A percentile compares a stretch with the other conserved stretches of the same genome.
These are phyloP conservation scores for Chaetomium fimeti DNA, from an alignment of 495 filamentous ascomycete species.

Conservation along the genomic window DNA sequence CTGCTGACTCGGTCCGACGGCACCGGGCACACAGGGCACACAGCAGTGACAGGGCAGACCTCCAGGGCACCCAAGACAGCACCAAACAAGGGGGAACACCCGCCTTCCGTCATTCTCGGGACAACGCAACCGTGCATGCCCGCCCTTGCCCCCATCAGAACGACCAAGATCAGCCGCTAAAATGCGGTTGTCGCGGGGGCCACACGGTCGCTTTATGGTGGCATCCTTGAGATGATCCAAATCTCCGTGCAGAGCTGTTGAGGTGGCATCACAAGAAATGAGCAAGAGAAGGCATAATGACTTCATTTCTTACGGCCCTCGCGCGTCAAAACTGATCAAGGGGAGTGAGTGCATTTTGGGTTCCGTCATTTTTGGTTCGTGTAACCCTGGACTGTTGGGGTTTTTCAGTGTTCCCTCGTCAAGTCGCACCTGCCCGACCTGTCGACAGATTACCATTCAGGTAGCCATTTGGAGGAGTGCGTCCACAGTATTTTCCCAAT, in stretches of 20 bases:
- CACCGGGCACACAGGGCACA: neutral
- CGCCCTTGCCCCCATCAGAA: neutral
- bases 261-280: neutral
- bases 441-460: too few species aligned
- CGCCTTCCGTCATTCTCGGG: neutral
- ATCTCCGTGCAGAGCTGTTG: slow-evolving; percentile 9
- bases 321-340: too few species aligned
- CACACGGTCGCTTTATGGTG: neutral
- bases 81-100: neutral
- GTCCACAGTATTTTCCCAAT: too few species aligned
- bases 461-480: too few species aligned
- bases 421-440: too few species aligned
- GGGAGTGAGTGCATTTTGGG: too few species aligned
- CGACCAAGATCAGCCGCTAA: slow-evolving; percentile 1
- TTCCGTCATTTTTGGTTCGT: too few species aligned
- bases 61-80: too few species aligned
- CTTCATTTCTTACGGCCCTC: slow-evolving; percentile 3
- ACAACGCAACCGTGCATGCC: neutral
- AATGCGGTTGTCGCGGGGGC: neutral
- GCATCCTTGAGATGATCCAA: slow-evolving; percentile 23
- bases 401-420: too few species aligned
- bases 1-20: slow-evolving; percentile 13
- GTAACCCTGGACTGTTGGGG: too few species aligned
- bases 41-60: too few species aligned
- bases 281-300: neutral